Evolutionary conservation across 202 grass and related monocot genomes (phyloP).

Genomic region (Saccharum hybrid): DNA sequence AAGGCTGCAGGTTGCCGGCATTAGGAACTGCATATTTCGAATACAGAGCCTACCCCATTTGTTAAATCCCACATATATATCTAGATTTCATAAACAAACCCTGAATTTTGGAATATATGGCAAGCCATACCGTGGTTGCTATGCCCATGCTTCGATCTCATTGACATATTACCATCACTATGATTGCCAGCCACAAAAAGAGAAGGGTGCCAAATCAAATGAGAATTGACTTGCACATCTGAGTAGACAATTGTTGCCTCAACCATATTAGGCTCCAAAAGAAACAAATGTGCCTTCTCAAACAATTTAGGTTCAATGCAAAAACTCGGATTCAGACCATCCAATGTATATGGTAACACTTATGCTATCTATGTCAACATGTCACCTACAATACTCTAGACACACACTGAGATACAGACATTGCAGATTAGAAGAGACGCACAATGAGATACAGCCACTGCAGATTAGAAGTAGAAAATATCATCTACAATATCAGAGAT

Average conservation of each 20-base stretch:
- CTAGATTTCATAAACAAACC: conserved; percentile 53
- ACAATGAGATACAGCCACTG: conserved; percentile 37
- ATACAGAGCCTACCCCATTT: conserved; percentile 36
- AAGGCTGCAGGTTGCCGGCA: conserved; percentile 12
- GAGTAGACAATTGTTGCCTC: neutral
- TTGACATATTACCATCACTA: conserved; percentile 20
- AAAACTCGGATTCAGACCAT: neutral
- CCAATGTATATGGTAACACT: conserved; percentile 14
- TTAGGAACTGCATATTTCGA: conserved; percentile 53
- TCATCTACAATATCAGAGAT: neutral
- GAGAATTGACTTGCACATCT: neutral
- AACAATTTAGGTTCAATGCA: neutral
- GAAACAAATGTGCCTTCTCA: neutral
- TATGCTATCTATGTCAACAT: neutral
- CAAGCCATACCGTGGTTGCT: conserved; percentile 11
- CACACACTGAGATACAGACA: conserved; percentile 36
- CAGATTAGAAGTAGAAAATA: conserved; percentile 30
- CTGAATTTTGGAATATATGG: conserved; percentile 37
- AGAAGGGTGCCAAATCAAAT: conserved; percentile 21
- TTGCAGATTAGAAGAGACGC: neutral
- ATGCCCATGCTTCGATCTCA: neutral
- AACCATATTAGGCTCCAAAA: neutral
- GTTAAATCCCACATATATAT: conserved; percentile 42
- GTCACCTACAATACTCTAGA: conserved; percentile 6
- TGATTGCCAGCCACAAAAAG: neutral